Percentiles rank a stretch among this genome's conserved stretches.
Conservation (phyloP, 805 yeast species). For the Kuraishia hungarica region DNA sequence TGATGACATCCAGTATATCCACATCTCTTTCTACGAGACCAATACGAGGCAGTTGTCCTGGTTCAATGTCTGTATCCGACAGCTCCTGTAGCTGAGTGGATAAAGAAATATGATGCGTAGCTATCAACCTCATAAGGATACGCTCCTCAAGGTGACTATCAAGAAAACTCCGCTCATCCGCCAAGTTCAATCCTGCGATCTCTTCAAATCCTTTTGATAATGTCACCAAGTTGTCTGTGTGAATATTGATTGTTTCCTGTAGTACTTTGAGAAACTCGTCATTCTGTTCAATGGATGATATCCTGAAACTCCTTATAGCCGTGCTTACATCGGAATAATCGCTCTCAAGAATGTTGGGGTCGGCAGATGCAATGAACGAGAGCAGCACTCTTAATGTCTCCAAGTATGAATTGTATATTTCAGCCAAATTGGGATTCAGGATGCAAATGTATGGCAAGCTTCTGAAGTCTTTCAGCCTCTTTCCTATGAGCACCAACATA, state of each 20-base stretch:
- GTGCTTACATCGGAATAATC: not conserved
- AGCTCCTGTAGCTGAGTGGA: conserved; percentile 26
- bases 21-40: conserved; percentile 65
- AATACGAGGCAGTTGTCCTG: conserved; percentile 33
- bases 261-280: conserved; percentile 39
- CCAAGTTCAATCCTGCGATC: conserved; percentile 30
- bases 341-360: not conserved
- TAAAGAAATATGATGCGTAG: conserved; percentile 75
- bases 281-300: conserved; percentile 43
- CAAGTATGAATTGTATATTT: conserved; percentile 65
- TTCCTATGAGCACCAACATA: conserved; percentile 56
- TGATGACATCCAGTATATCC: conserved; percentile 54
- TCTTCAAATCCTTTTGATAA: conserved; percentile 72
- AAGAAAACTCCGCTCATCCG: conserved; percentile 36
- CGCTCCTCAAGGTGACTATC: conserved; percentile 76
- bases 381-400: conserved; percentile 52
- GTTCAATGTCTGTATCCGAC: conserved; percentile 26
- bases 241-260: conserved; percentile 56
- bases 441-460: conserved; percentile 77
- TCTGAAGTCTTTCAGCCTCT: conserved; percentile 62
- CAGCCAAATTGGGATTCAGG: conserved; percentile 78
- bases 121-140: conserved; percentile 77
- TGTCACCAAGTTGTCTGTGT: conserved; percentile 76
- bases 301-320: conserved; percentile 23
- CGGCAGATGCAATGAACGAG: conserved; percentile 20